Conservation (phyloP, 495 filamentous ascomycete species). For the Tuber aestivum region DNA sequence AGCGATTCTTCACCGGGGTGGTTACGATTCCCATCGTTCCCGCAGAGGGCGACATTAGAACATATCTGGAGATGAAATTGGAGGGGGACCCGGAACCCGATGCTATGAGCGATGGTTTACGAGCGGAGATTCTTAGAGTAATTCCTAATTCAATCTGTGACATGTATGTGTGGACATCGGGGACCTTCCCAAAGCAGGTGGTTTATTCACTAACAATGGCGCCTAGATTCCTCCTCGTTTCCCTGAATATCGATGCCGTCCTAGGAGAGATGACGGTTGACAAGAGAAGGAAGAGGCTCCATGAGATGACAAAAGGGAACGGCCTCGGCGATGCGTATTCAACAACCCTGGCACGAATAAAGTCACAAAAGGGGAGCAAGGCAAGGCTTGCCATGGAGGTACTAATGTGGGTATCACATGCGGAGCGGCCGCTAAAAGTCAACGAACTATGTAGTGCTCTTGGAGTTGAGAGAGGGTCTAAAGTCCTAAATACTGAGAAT, state of each 20-base stretch:
- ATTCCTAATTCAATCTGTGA: neutral
- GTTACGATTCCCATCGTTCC: neutral
- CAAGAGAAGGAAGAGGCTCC: neutral
- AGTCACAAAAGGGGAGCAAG: neutral
- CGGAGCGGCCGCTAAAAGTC: neutral
- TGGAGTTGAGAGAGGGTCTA: neutral
- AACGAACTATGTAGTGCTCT: neutral
- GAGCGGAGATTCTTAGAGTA: neutral
- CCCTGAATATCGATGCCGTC: neutral
- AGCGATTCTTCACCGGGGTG: neutral
- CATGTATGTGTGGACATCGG: neutral
- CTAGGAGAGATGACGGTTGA: neutral
- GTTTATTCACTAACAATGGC: neutral
- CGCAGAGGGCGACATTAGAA: neutral
- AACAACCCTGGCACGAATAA: neutral
- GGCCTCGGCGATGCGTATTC: neutral
- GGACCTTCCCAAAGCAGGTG: neutral
- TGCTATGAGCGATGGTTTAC: neutral
- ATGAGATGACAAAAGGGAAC: neutral
- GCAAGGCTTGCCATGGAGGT: neutral
- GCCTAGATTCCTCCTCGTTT: too few relatives aligned
- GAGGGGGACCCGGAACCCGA: neutral
- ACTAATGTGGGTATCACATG: neutral
- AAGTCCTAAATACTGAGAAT: neutral
- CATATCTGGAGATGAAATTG: neutral